A percentile compares a stretch with the other conserved stretches of the same genome.
Conservation (phyloP, 176 grass and related monocot genomes). For the Tuctoria greenei region DNA sequence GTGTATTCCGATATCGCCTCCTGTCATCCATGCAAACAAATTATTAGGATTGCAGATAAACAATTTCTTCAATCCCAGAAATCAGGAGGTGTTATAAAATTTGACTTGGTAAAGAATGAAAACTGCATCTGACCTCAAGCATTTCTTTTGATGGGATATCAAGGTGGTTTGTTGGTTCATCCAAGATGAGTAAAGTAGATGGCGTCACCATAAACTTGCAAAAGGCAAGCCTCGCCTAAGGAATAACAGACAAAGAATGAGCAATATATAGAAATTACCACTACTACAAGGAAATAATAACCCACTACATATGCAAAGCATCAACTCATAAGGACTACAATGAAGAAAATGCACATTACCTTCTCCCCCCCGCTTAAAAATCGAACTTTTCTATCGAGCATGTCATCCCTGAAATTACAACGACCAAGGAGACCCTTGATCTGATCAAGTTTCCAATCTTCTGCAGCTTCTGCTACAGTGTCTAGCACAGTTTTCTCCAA, state of each 20-base stretch:
- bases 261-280: conserved; percentile 21
- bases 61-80: conserved; percentile 1
- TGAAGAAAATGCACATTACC: conserved; percentile 43
- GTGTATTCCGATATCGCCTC: conserved; percentile 94
- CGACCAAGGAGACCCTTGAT: conserved; percentile 98
- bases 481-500: conserved; percentile 92
- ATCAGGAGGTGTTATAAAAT: conserved; percentile 6
- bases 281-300: not conserved
- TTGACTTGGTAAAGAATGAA: conserved; percentile 7
- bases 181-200: conserved; percentile 91
- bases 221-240: conserved; percentile 89
- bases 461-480: conserved; percentile 86
- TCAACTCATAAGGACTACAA: not conserved
- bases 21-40: conserved; percentile 46
- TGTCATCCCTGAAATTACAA: conserved; percentile 94
- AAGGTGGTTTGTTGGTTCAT: conserved; percentile 99
- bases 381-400: conserved; percentile 88
- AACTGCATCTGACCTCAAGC: conserved; percentile 69
- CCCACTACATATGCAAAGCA: not conserved
- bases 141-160: conserved; percentile 99
- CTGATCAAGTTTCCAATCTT: conserved; percentile 89
- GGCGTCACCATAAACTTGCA: conserved; percentile 99
- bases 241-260: conserved; percentile 16
- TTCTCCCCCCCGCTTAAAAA: conserved; percentile 98
- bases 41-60: conserved; percentile 28